Evolutionary conservation across 768 basidiomycete species (phyloP).

Genomic region (Fistulinella prunicolor): DNA sequence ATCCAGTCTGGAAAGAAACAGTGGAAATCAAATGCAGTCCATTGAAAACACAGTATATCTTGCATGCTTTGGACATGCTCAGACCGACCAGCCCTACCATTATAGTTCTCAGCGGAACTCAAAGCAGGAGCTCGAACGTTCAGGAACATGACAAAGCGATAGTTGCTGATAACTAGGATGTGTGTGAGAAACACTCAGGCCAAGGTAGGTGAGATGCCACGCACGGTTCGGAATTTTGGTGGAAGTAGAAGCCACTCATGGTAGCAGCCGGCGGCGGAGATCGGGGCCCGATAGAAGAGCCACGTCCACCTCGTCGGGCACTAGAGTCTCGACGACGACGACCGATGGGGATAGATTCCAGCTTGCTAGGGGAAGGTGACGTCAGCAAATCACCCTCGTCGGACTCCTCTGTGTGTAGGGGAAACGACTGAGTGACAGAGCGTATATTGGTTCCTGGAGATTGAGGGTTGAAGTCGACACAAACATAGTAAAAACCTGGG

Average conservation of each 20-base stretch:
- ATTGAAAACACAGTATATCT: not conserved
- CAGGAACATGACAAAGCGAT: conserved; percentile 74
- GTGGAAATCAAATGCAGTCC: conserved; percentile 7
- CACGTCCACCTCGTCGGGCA: conserved; percentile 41
- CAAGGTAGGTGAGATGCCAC: conserved; percentile 32
- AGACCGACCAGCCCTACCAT: conserved; percentile 2
- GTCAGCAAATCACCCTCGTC: conserved; percentile 27
- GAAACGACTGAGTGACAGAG: conserved; percentile 35
- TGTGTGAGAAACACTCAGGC: conserved; percentile 2
- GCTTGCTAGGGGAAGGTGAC: conserved; percentile 34
- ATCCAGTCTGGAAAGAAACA: conserved; percentile 3
- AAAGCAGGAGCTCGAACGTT: conserved; percentile 70
- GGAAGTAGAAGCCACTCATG: conserved; percentile 92
- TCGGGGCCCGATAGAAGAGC: conserved; percentile 47
- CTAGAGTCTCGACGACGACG: conserved; percentile 46
- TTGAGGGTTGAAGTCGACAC: conserved; percentile 85
- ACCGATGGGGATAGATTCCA: conserved; percentile 37
- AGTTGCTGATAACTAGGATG: conserved; percentile 79
- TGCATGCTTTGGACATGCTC: conserved; percentile 1
- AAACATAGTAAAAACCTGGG: conserved; percentile 90
- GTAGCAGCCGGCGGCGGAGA: conserved; percentile 54
- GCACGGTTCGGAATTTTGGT: conserved; percentile 90
- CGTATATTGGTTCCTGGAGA: conserved; percentile 35
- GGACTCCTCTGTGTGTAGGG: conserved; percentile 30
- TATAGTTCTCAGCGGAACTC: conserved; percentile 68